Conservation (phyloP, 139 green algal species). For the Micromonas pusilla region DNA sequence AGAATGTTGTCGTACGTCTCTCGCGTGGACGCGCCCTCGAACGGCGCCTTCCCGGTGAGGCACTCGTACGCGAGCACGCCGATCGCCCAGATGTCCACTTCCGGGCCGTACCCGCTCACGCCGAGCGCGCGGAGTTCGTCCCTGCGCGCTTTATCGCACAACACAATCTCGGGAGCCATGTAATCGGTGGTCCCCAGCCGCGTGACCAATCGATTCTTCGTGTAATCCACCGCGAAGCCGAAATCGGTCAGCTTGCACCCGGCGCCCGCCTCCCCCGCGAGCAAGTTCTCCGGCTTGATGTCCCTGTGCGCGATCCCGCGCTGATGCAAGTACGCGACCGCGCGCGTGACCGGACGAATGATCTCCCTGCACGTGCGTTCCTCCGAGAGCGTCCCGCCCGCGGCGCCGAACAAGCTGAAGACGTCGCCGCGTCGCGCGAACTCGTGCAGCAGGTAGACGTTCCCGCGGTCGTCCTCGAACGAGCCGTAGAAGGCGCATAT, state of each 20-base stretch:
- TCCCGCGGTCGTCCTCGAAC: not conserved
- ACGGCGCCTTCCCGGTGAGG: slow-evolving; percentile 29
- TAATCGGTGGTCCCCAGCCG: slow-evolving; percentile 19
- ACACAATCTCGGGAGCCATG: slow-evolving; percentile 36
- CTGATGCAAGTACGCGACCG: slow-evolving; percentile 53
- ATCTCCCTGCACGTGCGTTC: slow-evolving; percentile 41
- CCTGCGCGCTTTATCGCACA: slow-evolving; percentile 2
- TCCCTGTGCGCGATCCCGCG: slow-evolving; percentile 66
- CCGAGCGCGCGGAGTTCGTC: not conserved
- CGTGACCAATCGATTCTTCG: not conserved
- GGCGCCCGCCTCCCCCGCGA: slow-evolving; percentile 27
- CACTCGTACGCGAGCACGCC: slow-evolving; percentile 36
- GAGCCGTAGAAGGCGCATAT: slow-evolving; percentile 1
- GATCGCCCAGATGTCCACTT: slow-evolving; percentile 35
- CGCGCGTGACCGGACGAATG: slow-evolving; percentile 57
- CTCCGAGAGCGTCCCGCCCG: slow-evolving; percentile 3
- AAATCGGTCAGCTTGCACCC: slow-evolving; percentile 30
- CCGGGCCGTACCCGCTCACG: slow-evolving; percentile 15
- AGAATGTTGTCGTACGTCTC: slow-evolving; percentile 3
- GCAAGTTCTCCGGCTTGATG: slow-evolving; percentile 75
- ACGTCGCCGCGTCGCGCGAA: slow-evolving; percentile 2
- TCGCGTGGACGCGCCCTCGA: slow-evolving; percentile 4
- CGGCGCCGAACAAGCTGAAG: not conserved
- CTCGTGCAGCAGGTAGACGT: slow-evolving; percentile 20
- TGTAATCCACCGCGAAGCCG: slow-evolving; percentile 28